These are phyloP conservation scores for Colletotrichum sp. DNA, from an alignment of 2,329 filamentous ascomycete species.

Conservation along the genomic window DNA sequence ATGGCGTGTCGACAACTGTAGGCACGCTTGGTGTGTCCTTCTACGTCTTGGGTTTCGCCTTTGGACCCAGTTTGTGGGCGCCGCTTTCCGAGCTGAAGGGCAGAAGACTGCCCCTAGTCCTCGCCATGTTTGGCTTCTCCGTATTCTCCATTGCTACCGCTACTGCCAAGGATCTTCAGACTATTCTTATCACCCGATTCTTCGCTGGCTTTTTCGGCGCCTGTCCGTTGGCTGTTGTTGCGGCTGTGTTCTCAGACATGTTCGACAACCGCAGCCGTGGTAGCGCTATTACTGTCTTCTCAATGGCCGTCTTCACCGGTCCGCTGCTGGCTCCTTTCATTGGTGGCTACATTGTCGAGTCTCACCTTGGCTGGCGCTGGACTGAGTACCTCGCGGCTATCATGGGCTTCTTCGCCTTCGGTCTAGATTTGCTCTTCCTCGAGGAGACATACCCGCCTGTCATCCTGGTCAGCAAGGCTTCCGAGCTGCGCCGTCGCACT, in stretches of 20 bases:
- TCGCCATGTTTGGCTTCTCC: slow-evolving; percentile 72
- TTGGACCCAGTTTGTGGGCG: slow-evolving; percentile 75
- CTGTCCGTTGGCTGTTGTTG: slow-evolving; percentile 71
- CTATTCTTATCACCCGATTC: slow-evolving; percentile 74
- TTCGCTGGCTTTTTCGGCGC: slow-evolving; percentile 76
- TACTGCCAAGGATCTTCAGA: slow-evolving; percentile 70
- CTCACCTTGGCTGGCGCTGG: slow-evolving; percentile 74
- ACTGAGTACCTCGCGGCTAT: slow-evolving; percentile 69
- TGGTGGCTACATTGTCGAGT: slow-evolving; percentile 69
- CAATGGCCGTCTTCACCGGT: slow-evolving; percentile 69
- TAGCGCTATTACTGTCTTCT: slow-evolving; percentile 61
- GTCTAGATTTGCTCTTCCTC: slow-evolving; percentile 66
- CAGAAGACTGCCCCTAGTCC: slow-evolving; percentile 64
- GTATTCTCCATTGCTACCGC: slow-evolving; percentile 70
- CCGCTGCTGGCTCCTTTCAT: slow-evolving; percentile 72
- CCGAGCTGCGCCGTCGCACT: slow-evolving; percentile 66
- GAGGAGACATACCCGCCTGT: slow-evolving; percentile 74
- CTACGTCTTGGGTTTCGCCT: slow-evolving; percentile 75
- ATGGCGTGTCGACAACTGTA: slow-evolving; percentile 65
- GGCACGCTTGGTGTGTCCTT: slow-evolving; percentile 70
- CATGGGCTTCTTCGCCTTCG: slow-evolving; percentile 66
- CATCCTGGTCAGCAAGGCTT: slow-evolving; percentile 66
- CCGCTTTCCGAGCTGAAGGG: slow-evolving; percentile 76
- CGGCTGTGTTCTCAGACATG: slow-evolving; percentile 76
- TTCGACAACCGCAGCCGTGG: slow-evolving; percentile 69